Conservation (phyloP, 768 basidiomycete species). For the Amanita muscaria region DNA sequence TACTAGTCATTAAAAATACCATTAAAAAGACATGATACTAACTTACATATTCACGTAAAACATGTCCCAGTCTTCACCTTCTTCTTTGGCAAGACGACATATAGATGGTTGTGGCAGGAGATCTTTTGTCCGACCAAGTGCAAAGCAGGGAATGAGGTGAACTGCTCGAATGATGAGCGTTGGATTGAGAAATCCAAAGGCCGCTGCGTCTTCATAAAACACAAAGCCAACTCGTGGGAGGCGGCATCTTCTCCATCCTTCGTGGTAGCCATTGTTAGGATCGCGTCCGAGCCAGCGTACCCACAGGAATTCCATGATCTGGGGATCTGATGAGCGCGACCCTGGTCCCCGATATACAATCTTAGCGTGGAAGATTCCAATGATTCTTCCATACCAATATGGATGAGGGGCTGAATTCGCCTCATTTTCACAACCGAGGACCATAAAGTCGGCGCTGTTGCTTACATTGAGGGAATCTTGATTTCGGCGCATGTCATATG, state of each 20-base stretch:
- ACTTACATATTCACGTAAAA: too few species aligned
- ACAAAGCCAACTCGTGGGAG: slow-evolving; percentile 16
- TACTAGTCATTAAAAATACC: not conserved
- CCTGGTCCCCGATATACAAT: too few species aligned
- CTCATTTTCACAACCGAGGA: not conserved
- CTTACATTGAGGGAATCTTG: slow-evolving; percentile 27
- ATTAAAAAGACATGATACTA: not conserved
- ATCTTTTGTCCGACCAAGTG: not conserved
- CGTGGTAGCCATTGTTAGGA: slow-evolving; percentile 13
- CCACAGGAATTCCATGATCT: too few species aligned
- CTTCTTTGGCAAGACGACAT: too few species aligned
- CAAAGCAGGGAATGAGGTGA: not conserved
- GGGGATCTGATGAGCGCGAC: too few species aligned
- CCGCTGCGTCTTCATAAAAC: not conserved
- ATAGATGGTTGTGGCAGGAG: too few species aligned
- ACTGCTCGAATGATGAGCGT: too few species aligned
- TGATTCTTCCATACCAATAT: too few species aligned
- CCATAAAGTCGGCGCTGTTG: slow-evolving; percentile 14
- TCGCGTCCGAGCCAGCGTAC: slow-evolving; percentile 7
- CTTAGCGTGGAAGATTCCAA: too few species aligned
- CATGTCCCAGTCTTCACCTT: too few species aligned
- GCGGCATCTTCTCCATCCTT: slow-evolving; percentile 9
- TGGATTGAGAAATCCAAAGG: too few species aligned
- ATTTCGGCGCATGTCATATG: too few species aligned
- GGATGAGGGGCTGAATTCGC: not conserved